phyloP scores from a whole-genome alignment of 2,329 filamentous ascomycete genomes.

The Paracoccidioides lutzii region DNA sequence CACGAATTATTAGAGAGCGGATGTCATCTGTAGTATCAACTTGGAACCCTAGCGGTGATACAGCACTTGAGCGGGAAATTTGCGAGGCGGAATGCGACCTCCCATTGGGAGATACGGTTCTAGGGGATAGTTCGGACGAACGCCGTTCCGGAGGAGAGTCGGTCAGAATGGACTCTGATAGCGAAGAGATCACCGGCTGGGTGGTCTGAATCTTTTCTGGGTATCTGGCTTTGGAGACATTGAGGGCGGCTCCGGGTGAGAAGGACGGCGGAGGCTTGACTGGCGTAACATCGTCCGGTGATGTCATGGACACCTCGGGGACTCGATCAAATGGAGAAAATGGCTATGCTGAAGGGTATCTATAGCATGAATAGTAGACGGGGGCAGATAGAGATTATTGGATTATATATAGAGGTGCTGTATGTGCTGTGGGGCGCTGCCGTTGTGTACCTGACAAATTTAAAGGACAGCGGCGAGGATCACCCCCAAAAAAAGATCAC shows the following conservation, averaged over 20 bases:
- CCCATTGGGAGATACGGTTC: slow-evolving; percentile 54
- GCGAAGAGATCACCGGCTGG: slow-evolving; percentile 27
- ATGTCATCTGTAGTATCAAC: slow-evolving; percentile 43
- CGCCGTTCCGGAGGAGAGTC: slow-evolving; percentile 41
- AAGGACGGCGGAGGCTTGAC: slow-evolving; percentile 57
- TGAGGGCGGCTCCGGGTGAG: slow-evolving; percentile 51
- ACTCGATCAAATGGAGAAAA: neutral
- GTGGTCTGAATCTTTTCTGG: slow-evolving; percentile 40
- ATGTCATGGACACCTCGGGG: slow-evolving; percentile 48
- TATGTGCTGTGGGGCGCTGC: neutral
- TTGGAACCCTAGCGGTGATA: slow-evolving; percentile 40
- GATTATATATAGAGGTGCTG: neutral
- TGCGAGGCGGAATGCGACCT: slow-evolving; percentile 42
- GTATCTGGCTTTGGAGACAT: slow-evolving; percentile 47
- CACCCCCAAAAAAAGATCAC: neutral
- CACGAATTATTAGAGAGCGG: slow-evolving; percentile 57
- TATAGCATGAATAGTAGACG: slow-evolving; percentile 4
- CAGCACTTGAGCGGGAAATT: slow-evolving; percentile 35
- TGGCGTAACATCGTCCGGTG: slow-evolving; percentile 50
- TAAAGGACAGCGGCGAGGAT: neutral
- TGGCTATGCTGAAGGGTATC: neutral
- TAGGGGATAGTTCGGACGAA: slow-evolving; percentile 53
- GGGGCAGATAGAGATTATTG: neutral
- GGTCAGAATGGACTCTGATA: slow-evolving; percentile 43
- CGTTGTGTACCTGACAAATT: neutral